phyloP scores from a whole-genome alignment of 148 eudicot species.

The Simmondsia chinensis region DNA sequence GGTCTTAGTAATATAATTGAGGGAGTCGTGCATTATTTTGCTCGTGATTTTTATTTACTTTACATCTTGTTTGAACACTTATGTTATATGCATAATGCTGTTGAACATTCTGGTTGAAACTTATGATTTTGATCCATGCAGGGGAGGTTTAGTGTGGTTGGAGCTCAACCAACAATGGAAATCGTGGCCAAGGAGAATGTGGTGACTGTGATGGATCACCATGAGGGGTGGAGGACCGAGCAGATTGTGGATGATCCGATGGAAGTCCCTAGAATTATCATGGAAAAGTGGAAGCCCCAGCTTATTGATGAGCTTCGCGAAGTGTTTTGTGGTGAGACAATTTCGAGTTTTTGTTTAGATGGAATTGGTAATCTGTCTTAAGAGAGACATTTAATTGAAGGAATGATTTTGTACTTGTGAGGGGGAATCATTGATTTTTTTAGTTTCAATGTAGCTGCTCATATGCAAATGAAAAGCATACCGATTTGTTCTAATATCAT shows the following conservation, averaged over 20 bases:
- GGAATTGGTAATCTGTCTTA: no score
- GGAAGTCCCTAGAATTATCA: slow-evolving; percentile 49
- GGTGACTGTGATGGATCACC: slow-evolving; percentile 61
- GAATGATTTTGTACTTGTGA: no score
- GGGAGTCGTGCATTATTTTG: no score
- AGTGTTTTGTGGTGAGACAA: slow-evolving; percentile 67
- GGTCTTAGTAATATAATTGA: no score
- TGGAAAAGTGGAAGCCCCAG: slow-evolving; percentile 63
- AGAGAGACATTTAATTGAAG: no score
- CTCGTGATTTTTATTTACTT: no score
- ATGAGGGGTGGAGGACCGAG: slow-evolving; percentile 35
- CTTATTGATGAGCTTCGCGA: slow-evolving; percentile 59
- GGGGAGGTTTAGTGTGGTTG: slow-evolving; percentile 86
- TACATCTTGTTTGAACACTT: no score
- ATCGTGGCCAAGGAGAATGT: slow-evolving; percentile 57
- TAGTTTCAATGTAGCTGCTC: no score
- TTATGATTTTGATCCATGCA: no score
- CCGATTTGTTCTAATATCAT: background rate
- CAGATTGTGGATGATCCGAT: slow-evolving; percentile 67
- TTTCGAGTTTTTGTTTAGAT: background rate
- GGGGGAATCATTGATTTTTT: no score
- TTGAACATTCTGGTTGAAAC: no score
- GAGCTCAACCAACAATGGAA: slow-evolving; percentile 81
- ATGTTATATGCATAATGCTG: no score
- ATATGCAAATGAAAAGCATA: background rate